phyloP scores from a whole-genome alignment of 371 early-diverging fungal genomes.

The Haplosporangium sp. region DNA sequence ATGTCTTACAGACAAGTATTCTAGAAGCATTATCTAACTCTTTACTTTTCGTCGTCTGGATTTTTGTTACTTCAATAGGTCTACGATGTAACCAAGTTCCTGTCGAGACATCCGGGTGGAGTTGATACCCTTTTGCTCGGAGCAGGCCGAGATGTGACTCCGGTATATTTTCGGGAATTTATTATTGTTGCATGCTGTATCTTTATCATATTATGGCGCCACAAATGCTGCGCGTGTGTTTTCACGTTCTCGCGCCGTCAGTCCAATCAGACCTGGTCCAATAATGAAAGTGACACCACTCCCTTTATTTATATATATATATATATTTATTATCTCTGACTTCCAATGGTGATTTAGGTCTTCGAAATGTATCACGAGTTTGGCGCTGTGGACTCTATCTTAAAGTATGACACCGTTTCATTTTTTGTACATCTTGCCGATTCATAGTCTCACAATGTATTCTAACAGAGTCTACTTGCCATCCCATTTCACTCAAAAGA shows the following conservation, averaged over 20 bases:
- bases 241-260: neutral
- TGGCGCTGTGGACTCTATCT: slow-evolving; percentile 51
- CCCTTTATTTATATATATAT: neutral
- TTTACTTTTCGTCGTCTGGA: neutral
- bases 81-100: slow-evolving; percentile 86
- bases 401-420: slow-evolving; percentile 50
- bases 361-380: slow-evolving; percentile 70
- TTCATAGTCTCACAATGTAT: neutral
- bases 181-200: neutral
- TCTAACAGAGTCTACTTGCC: neutral
- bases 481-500: slow-evolving; percentile 26
- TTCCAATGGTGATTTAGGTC: slow-evolving; percentile 41
- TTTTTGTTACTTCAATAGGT: slow-evolving; percentile 54
- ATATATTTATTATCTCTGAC: neutral
- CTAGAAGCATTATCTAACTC: too few species aligned
- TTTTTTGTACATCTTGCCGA: neutral
- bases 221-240: neutral
- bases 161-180: slow-evolving; percentile 38
- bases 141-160: slow-evolving; percentile 76
- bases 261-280: neutral
- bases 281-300: slow-evolving; percentile 9
- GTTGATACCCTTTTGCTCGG: slow-evolving; percentile 70
- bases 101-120: slow-evolving; percentile 85
- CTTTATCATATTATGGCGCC: slow-evolving; percentile 8
- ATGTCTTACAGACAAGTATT: neutral